Evolutionary conservation across 108 stramenopile species (phyloP).

Genomic region (Cyclotella sp.): DNA sequence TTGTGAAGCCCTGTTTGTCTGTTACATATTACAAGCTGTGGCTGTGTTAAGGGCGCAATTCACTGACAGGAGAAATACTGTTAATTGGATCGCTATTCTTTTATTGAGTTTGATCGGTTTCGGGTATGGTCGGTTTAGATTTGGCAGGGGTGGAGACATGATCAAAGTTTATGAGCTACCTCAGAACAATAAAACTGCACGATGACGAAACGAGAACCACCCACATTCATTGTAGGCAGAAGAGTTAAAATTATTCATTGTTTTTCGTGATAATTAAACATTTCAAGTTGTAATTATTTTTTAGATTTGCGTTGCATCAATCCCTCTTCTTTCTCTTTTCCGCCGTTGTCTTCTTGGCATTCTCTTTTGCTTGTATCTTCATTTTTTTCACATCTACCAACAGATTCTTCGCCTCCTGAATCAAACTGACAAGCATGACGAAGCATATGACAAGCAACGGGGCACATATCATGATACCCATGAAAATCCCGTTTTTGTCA

Average conservation of each 20-base stretch:
- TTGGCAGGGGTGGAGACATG: slow-evolving; percentile 77
- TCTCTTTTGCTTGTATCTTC: slow-evolving; percentile 52
- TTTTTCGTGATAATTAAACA: not conserved
- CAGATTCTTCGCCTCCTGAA: slow-evolving; percentile 74
- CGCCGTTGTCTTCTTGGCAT: slow-evolving; percentile 38
- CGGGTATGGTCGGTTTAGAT: slow-evolving; percentile 79
- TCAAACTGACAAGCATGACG: slow-evolving; percentile 74
- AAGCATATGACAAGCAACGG: slow-evolving; percentile 79
- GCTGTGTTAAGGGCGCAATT: slow-evolving; percentile 85
- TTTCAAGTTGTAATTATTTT: not conserved
- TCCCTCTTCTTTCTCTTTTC: slow-evolving; percentile 43
- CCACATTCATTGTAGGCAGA: too few relatives aligned
- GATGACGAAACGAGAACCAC: slow-evolving; percentile 8
- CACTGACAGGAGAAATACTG: slow-evolving; percentile 60
- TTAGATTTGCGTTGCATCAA: not conserved
- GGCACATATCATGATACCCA: slow-evolving; percentile 82
- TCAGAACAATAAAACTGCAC: slow-evolving; percentile 31
- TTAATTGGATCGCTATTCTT: slow-evolving; percentile 84
- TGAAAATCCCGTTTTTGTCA: slow-evolving; percentile 84
- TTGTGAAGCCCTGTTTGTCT: slow-evolving; percentile 81
- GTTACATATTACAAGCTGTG: slow-evolving; percentile 79
- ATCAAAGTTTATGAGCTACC: slow-evolving; percentile 90
- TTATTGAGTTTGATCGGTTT: slow-evolving; percentile 60
- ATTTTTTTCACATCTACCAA: slow-evolving; percentile 78
- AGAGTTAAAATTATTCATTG: slow-evolving; percentile 4